phyloP scores from a whole-genome alignment of 768 basidiomycete species.

The Punctularia strigosozonata region DNA sequence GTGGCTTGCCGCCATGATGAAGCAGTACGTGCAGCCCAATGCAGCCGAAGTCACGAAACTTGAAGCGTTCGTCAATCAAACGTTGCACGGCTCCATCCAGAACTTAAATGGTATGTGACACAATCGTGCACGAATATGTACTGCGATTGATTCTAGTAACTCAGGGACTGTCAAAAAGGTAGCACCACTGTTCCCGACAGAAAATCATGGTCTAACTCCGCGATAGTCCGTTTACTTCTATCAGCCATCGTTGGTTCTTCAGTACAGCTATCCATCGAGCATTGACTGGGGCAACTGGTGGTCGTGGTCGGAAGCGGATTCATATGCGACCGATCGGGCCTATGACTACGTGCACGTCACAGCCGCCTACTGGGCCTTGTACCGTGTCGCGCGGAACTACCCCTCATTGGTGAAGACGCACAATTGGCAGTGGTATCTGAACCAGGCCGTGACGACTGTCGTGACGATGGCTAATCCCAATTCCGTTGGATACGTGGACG shows the following conservation, averaged over 20 bases:
- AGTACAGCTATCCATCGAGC: constrained; percentile 33
- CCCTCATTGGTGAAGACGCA: constrained; percentile 33
- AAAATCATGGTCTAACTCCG: background rate
- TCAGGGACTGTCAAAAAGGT: constrained; percentile 44
- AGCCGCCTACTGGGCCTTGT: constrained; percentile 41
- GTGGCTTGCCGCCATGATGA: constrained; percentile 45
- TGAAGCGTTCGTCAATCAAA: constrained; percentile 34
- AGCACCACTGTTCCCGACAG: background rate
- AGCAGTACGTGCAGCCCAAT: constrained; percentile 41
- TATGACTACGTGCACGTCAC: constrained; percentile 32
- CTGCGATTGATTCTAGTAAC: background rate
- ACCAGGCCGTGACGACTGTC: constrained; percentile 39
- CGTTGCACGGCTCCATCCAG: constrained; percentile 39
- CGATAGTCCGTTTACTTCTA: constrained; percentile 39
- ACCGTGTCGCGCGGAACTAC: constrained; percentile 47
- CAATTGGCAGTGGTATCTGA: constrained; percentile 46
- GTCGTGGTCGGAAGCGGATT: constrained; percentile 40
- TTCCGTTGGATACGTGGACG: constrained; percentile 32
- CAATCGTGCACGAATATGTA: background rate
- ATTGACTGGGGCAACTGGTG: constrained; percentile 46
- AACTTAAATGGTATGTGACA: constrained; percentile 28
- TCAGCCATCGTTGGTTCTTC: constrained; percentile 30
- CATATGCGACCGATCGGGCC: constrained; percentile 36
- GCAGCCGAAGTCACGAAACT: constrained; percentile 41
- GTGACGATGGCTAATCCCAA: constrained; percentile 30